These are phyloP conservation scores for Pseudodiploospora longispora DNA, from an alignment of 2,329 filamentous ascomycete genomes.

Conservation along the genomic window DNA sequence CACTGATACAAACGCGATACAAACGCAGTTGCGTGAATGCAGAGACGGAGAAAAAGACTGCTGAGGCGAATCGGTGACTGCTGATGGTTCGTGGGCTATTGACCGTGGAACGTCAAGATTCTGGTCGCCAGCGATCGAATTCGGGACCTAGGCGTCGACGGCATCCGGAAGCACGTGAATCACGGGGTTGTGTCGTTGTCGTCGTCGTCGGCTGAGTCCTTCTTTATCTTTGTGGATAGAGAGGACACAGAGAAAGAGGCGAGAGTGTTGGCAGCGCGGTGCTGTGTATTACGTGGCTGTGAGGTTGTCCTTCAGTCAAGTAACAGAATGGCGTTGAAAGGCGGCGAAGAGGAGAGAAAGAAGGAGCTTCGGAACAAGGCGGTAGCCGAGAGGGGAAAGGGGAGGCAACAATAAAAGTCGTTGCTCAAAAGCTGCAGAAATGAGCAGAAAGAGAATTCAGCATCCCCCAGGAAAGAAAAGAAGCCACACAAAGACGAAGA, in stretches of 20 bases:
- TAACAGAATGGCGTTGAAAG: conserved; percentile 4
- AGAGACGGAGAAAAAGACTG: neutral
- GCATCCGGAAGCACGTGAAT: conserved; percentile 1
- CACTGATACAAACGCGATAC: too few relatives aligned
- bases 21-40: neutral
- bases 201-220: neutral
- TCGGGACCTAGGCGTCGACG: conserved; percentile 4
- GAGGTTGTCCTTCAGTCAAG: conserved; percentile 6
- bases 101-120: conserved; percentile 4
- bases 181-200: conserved; percentile 2
- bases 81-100: neutral
- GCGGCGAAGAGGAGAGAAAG: conserved; percentile 3
- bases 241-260: neutral
- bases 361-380: conserved; percentile 1
- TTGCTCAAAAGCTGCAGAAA: too few relatives aligned
- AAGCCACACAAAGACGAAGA: neutral
- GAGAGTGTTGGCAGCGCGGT: conserved; percentile 11
- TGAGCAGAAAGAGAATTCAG: neutral
- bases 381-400: neutral
- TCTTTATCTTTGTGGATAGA: neutral
- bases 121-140: conserved; percentile 5
- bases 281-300: conserved; percentile 17
- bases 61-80: neutral
- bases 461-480: neutral
- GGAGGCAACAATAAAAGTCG: conserved; percentile 3